Percentiles rank a stretch among this genome's conserved stretches.
phyloP scores from a whole-genome alignment of 2,329 filamentous ascomycete species.

The Knoxdaviesia proteae region DNA sequence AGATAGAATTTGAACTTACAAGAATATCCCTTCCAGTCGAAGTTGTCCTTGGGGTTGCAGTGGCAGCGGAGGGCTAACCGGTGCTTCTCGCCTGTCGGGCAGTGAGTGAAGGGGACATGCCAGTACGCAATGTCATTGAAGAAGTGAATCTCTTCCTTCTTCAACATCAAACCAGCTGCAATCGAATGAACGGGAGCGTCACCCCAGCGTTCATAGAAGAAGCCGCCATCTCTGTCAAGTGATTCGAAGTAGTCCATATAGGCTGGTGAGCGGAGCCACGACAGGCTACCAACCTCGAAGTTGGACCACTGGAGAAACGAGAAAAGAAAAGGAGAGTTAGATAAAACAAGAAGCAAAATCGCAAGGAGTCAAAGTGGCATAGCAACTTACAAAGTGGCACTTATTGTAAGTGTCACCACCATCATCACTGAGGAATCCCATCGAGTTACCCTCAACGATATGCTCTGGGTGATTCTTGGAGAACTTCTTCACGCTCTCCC shows the following conservation, averaged over 20 bases:
- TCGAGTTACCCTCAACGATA: conserved; percentile 61
- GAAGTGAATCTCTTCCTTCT: conserved; percentile 91
- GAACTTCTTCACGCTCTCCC: conserved; percentile 90
- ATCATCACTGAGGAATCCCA: conserved; percentile 84
- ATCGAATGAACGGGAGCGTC: conserved; percentile 98
- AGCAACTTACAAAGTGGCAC: conserved; percentile 70
- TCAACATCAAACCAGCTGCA: conserved; percentile 65
- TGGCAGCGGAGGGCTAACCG: conserved; percentile 74
- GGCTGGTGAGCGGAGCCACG: conserved; percentile 76
- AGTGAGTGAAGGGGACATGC: conserved; percentile 95
- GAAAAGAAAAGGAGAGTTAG: neutral
- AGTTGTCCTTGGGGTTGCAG: conserved; percentile 91
- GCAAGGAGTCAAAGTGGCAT: neutral
- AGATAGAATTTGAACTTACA: conserved; percentile 38
- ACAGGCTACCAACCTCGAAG: conserved; percentile 85
- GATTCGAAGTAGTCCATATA: conserved; percentile 83
- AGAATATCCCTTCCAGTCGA: conserved; percentile 98
- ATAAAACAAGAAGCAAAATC: neutral
- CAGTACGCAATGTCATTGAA: conserved; percentile 99
- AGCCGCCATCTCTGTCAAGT: conserved; percentile 78
- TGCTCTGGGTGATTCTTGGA: conserved; percentile 81
- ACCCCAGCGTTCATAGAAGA: conserved; percentile 98
- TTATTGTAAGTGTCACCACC: conserved; percentile 84
- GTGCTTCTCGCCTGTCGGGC: conserved; percentile 73
- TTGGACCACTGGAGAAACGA: conserved; percentile 66